Base-by-base conservation (phyloP, 371 early-diverging fungal genomes). In the Circinella minor region DNA sequence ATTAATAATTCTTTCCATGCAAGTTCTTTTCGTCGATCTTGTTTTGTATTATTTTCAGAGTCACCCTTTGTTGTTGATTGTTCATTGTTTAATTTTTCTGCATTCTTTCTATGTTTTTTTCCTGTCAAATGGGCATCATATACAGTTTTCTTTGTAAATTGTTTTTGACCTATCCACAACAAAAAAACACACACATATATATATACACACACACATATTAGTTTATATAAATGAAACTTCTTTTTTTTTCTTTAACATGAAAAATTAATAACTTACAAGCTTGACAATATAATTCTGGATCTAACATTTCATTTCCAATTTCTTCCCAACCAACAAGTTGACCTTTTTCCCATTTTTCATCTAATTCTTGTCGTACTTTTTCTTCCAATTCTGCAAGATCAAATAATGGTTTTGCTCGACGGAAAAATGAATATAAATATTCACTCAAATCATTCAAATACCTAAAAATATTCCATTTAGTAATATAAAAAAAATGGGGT, bases 101-200 rank as follows among this genome's bases (percentile, higher is more conserved):
- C 92, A 3, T 94, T 94, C 73, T 95, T 97, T 55, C 86, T 84
- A 78, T 98, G 99, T 71, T 97, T 97, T 77, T 93, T 94, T 18
- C 94, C 94, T 51, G 85, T 90, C 74, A 96, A 78, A 77, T 99
- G 98, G 20, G 89, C 91, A 27, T 91, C 89, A 74, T 85, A 97
- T 3, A 97, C 95, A 0, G 92, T 90, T 36, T 92, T 75, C 69
- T 97, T 98, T 43, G 94, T 74, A 76, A 95, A 99, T 46, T 87
- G 87, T 73, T 94, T 95, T 39, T 88, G 81, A 71, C 92, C 88
- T 88, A 62, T 37, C 9, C 8, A 17, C 1, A 17, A 5, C 14
- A 51, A 9, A 43, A 43, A 43, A 43, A 43, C 27, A 27, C 2
- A 27, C 27, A 39, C 9, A 39, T 6, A 39, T 49, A 15, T 4